Evolutionary conservation across 2,329 filamentous ascomycete genomes (phyloP).

Genomic region (Trichophyton verrucosum): DNA sequence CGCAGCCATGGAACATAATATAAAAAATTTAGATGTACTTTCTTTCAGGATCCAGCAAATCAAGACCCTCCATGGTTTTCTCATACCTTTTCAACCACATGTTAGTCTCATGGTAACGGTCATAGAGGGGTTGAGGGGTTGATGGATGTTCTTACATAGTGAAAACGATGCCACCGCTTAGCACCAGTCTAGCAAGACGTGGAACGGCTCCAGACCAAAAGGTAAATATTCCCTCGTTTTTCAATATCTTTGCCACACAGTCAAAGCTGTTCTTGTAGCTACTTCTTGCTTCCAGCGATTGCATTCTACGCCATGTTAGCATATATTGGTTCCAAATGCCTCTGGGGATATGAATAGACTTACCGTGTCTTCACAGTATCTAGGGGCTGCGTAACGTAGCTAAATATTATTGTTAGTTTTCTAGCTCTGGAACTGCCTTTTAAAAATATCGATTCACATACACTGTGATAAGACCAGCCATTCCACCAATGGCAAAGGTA

Average conservation of each 20-base stretch:
- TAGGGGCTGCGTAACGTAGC: conserved; percentile 52
- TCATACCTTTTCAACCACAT: conserved; percentile 49
- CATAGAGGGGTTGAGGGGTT: neutral
- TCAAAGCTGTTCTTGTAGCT: conserved; percentile 79
- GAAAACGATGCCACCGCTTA: conserved; percentile 95
- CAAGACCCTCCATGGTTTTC: conserved; percentile 84
- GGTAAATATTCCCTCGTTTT: conserved; percentile 75
- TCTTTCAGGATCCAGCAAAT: conserved; percentile 65
- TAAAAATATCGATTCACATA: conserved; percentile 35
- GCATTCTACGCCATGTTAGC: conserved; percentile 52
- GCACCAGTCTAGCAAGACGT: conserved; percentile 65
- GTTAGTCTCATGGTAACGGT: neutral
- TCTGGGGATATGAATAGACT: conserved; percentile 2
- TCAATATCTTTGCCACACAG: conserved; percentile 72
- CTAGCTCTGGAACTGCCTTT: neutral
- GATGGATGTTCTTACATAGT: conserved; percentile 52
- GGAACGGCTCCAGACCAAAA: conserved; percentile 93
- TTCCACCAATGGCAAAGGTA: conserved; percentile 81
- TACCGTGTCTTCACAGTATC: conserved; percentile 85
- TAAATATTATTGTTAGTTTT: conserved; percentile 14
- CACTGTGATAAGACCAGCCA: conserved; percentile 85
- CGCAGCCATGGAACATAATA: neutral
- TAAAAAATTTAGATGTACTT: conserved; percentile 54
- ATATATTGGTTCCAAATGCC: neutral
- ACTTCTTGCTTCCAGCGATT: conserved; percentile 72